Conservation (phyloP, 192 early-diverging fungal genomes). For the Linnemannia exigua region DNA sequence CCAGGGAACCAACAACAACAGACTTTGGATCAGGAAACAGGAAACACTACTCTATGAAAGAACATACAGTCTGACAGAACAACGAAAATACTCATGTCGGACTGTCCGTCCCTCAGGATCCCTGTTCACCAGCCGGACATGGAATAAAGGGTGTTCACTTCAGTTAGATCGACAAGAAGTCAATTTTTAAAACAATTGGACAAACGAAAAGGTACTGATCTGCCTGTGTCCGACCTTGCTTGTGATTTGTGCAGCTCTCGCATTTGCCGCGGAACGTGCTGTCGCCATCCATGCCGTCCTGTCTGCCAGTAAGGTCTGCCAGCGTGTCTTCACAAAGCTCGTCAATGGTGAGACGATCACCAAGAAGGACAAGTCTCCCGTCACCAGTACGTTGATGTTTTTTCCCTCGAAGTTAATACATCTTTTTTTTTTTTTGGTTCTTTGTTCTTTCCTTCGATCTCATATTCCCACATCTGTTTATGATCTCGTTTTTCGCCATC, state of each 20-base stretch:
- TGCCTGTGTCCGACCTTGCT: background rate
- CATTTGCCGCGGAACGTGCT: slow-evolving; percentile 76
- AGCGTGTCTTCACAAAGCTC: slow-evolving; percentile 88
- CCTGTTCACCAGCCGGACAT: background rate
- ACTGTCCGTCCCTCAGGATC: background rate
- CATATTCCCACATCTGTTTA: slow-evolving; percentile 9
- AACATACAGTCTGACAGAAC: too few species aligned
- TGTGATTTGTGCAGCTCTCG: slow-evolving; percentile 27
- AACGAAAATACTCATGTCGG: background rate
- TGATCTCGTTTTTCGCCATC: slow-evolving; percentile 7
- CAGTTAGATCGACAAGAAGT: background rate
- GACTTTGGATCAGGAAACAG: background rate
- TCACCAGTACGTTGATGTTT: slow-evolving; percentile 77
- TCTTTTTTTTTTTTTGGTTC: background rate
- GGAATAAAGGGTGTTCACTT: background rate
- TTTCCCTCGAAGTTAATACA: slow-evolving; percentile 6
- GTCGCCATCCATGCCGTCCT: slow-evolving; percentile 94
- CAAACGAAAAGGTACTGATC: background rate
- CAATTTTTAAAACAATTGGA: background rate
- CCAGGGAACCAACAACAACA: background rate
- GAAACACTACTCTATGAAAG: background rate
- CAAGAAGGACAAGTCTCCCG: slow-evolving; percentile 96
- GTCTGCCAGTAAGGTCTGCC: slow-evolving; percentile 89
- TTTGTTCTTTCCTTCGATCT: slow-evolving; percentile 32
- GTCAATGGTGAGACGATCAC: slow-evolving; percentile 87